phyloP scores from a whole-genome alignment of 805 yeast genomes.

The Metschnikowia santaceciliae region DNA sequence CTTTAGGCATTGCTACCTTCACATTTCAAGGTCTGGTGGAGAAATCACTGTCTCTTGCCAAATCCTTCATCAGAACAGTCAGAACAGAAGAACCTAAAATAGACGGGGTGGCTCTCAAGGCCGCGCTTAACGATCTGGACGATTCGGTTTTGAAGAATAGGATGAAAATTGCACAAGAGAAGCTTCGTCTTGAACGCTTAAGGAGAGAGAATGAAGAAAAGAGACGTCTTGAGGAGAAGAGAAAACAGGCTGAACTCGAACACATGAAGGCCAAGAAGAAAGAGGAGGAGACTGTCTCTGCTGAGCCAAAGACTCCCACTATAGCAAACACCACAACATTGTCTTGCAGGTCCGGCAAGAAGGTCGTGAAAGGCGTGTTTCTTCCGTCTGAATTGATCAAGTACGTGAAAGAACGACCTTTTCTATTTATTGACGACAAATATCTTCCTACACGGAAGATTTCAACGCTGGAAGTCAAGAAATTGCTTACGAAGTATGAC shows the following conservation, averaged over 20 bases:
- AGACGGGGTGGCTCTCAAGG: conserved; percentile 50
- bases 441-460: conserved; percentile 47
- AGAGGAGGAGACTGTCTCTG: neutral
- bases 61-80: conserved; percentile 25
- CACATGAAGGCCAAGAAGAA: conserved; percentile 5
- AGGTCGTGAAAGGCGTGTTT: conserved; percentile 30
- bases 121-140: conserved; percentile 48
- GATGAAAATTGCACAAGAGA: conserved; percentile 26
- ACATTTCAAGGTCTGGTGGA: conserved; percentile 55
- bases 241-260: neutral
- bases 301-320: neutral
- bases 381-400: conserved; percentile 49
- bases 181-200: conserved; percentile 21
- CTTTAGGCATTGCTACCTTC: conserved; percentile 67
- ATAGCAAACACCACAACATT: conserved; percentile 34
- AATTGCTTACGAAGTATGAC: conserved; percentile 52
- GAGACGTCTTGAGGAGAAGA: conserved; percentile 1
- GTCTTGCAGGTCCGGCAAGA: conserved; percentile 29
- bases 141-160: conserved; percentile 34
- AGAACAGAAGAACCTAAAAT: conserved; percentile 33
- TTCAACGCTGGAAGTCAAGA: conserved; percentile 55
- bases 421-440: conserved; percentile 49
- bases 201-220: conserved; percentile 22
- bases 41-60: conserved; percentile 39
- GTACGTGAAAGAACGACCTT: conserved; percentile 55